Conservation (phyloP, 768 basidiomycete genomes). For the Russula brevipes region DNA sequence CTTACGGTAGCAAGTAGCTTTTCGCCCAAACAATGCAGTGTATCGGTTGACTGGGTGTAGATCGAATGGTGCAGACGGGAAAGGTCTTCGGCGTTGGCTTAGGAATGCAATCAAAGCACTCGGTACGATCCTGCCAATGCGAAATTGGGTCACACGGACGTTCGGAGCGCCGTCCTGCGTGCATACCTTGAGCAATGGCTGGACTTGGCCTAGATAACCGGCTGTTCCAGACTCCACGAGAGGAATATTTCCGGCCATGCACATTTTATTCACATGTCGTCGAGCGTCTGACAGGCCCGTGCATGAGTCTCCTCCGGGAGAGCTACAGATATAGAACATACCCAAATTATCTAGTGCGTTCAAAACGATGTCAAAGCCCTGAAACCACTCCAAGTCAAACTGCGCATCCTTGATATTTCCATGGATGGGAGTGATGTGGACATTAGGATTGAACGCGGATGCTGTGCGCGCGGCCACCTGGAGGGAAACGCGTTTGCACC, state of each 20-base stretch:
- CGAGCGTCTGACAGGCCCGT: conserved; percentile 64
- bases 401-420: conserved; percentile 93
- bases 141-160: not conserved
- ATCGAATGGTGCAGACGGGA: conserved; percentile 96
- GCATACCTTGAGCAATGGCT: conserved; percentile 80
- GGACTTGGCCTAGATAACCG: conserved; percentile 95
- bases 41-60: conserved; percentile 94
- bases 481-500: not conserved
- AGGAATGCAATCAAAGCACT: conserved; percentile 95
- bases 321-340: conserved; percentile 34
- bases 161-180: not conserved
- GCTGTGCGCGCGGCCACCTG: conserved; percentile 83
- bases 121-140: conserved; percentile 63
- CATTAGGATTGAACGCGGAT: conserved; percentile 79
- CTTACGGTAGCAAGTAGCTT: conserved; percentile 88
- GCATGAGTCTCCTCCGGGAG: not conserved
- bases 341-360: conserved; percentile 97
- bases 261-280: conserved; percentile 96
- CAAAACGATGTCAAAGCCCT: conserved; percentile 84
- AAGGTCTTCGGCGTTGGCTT: conserved; percentile 93
- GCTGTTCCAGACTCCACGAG: conserved; percentile 96
- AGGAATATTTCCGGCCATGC: conserved; percentile 86
- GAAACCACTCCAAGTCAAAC: conserved; percentile 89
- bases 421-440: conserved; percentile 82
- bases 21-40: conserved; percentile 99